phyloP scores from a whole-genome alignment of 805 yeast genomes.

The Babjeviella inositovora region DNA sequence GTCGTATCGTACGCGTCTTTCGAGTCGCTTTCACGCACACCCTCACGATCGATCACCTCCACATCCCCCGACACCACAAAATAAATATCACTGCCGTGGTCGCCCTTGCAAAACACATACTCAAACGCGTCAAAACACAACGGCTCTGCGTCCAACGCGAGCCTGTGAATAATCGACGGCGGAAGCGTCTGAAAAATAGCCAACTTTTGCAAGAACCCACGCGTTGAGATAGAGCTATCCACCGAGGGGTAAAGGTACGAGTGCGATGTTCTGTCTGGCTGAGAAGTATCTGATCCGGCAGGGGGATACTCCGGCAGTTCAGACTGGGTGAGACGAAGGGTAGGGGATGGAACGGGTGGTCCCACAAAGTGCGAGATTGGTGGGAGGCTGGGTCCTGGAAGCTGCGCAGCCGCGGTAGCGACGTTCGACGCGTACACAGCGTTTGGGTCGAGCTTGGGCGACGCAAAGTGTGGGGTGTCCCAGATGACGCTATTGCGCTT shows the following conservation, averaged over 20 bases:
- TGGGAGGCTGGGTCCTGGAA: conserved; percentile 23
- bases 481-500: conserved; percentile 1
- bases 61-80: conserved; percentile 57
- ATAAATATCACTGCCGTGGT: conserved; percentile 44
- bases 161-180: conserved; percentile 38
- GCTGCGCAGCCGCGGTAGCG: conserved; percentile 12
- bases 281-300: too few relatives aligned
- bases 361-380: too few relatives aligned
- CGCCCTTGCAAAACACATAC: conserved; percentile 42
- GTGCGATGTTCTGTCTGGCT: too few relatives aligned
- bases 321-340: too few relatives aligned
- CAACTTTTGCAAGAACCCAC: conserved; percentile 38
- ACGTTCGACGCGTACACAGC: conserved; percentile 9
- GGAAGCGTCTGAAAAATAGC: conserved; percentile 48
- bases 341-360: too few relatives aligned
- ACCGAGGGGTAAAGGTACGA: too few relatives aligned
- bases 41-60: conserved; percentile 35
- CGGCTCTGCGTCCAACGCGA: conserved; percentile 52
- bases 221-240: conserved; percentile 34
- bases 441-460: conserved; percentile 2
- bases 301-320: too few relatives aligned
- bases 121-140: conserved; percentile 35
- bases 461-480: conserved; percentile 1
- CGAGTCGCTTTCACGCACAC: conserved; percentile 5
- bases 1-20: too few relatives aligned